Percentiles rank a stretch among this genome's conserved stretches.
Conservation (phyloP, 2,329 filamentous ascomycete species). For the Penicillium sp. region DNA sequence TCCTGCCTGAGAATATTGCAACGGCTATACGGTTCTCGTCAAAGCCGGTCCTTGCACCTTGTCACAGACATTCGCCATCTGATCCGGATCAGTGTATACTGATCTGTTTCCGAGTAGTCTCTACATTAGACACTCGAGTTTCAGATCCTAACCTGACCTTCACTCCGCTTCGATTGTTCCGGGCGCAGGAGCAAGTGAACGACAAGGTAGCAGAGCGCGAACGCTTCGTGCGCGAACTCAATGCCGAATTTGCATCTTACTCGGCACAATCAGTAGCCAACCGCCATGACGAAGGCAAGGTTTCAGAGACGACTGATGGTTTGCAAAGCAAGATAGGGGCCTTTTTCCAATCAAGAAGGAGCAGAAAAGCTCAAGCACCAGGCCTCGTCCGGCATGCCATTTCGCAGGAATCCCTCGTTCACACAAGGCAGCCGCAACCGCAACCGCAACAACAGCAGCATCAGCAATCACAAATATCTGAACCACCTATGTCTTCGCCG, state of each 20-base stretch:
- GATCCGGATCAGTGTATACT: conserved; percentile 41
- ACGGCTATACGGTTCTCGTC: conserved; percentile 34
- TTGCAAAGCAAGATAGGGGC: neutral
- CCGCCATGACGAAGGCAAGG: neutral
- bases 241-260: conserved; percentile 13
- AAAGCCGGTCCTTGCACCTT: conserved; percentile 34
- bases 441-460: neutral
- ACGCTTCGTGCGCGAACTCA: conserved; percentile 42
- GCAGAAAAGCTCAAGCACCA: neutral
- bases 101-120: conserved; percentile 58
- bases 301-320: neutral
- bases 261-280: conserved; percentile 10
- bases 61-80: conserved; percentile 20
- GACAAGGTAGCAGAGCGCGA: conserved; percentile 53
- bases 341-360: neutral
- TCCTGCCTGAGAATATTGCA: conserved; percentile 40
- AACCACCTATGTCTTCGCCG: neutral
- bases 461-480: neutral
- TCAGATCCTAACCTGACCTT: conserved; percentile 54
- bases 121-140: conserved; percentile 57
- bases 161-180: conserved; percentile 62
- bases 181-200: conserved; percentile 61
- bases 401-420: conserved; percentile 11
- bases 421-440: neutral
- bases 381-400: neutral